Evolutionary conservation across 1,139 yeast genomes (phyloP).

Genomic region (Pichia sorboxylosa): DNA sequence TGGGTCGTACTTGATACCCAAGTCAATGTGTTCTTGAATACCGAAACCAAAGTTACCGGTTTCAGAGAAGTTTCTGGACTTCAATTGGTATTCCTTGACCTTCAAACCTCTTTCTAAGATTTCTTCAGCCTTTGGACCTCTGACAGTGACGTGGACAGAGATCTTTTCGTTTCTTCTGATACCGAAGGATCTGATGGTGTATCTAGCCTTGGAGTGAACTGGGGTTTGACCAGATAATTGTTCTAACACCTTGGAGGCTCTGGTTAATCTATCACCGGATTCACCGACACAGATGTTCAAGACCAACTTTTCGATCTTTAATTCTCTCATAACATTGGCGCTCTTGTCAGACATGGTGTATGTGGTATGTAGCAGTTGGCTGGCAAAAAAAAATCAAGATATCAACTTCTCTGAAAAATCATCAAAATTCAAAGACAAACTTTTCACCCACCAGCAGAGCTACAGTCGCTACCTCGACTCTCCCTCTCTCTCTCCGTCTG

Average conservation of each 20-base stretch:
- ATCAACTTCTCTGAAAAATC: too few species aligned
- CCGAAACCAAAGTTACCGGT: constrained; percentile 99
- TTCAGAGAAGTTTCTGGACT: constrained; percentile 85
- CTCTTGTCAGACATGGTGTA: constrained; percentile 18
- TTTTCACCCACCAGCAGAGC: too few species aligned
- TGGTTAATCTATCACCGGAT: constrained; percentile 99
- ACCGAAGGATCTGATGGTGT: constrained; percentile 99
- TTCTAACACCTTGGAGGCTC: constrained; percentile 99
- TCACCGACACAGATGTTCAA: constrained; percentile 99
- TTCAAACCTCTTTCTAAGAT: constrained; percentile 99
- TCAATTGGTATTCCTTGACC: constrained; percentile 99
- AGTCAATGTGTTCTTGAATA: constrained; percentile 98
- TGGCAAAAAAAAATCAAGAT: too few species aligned
- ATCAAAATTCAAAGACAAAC: too few species aligned
- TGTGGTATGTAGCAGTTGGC: constrained; percentile 1
- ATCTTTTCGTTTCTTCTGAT: constrained; percentile 99
- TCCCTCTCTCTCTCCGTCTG: too few species aligned
- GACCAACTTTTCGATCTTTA: constrained; percentile 98
- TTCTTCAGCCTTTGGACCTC: constrained; percentile 99
- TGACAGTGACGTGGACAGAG: constrained; percentile 97
- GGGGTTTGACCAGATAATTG: constrained; percentile 99
- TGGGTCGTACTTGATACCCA: constrained; percentile 99
- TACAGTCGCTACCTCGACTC: too few species aligned
- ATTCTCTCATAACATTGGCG: constrained; percentile 88
- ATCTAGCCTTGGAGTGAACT: constrained; percentile 99